Base-by-base conservation (phyloP, 257 asterid species). In the Solanum commersonii region DNA sequence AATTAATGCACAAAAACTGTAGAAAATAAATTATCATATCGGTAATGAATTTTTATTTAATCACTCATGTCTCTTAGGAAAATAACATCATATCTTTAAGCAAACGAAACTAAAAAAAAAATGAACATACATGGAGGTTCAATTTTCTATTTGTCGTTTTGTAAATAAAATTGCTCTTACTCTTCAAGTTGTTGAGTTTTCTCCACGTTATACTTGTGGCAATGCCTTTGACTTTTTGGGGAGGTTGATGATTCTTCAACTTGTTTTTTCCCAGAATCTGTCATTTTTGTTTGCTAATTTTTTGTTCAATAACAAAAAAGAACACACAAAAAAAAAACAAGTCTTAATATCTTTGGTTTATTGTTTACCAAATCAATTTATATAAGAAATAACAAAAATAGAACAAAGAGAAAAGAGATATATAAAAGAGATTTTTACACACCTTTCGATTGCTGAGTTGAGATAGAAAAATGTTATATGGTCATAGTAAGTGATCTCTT, bases 161-260 rank as follows among this genome's bases (percentile, higher is more conserved):
- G 23, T 52, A 35, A 82, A 85, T 86, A 76, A 88, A 87, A 34
- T 22, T 20, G 73, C 86, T 44, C 88, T 38, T 94, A 94, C 95
- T 87, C 93, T 92, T 95, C 95, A 22, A 95, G 98, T 33, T 88
- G 91, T 60, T 91, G 92, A 87, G 94, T 93, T 84, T 95, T 95
- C 76, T 93, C 92, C 15, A 91, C 31, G 13, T 95, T 88, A 83
- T 93, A 95, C 29, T 96, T 94, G 85, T 93, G 94, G 25, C 84
- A 91, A 18, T 87, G 92, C 90, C 90, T 95, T 91, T 90, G 91
- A 20, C 23, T 44, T 29, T 9, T 91, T 33, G 77, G 83, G 29
- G 93, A 73, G 86, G 86, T 88, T 76, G 90, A 90, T 12, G 83
- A 83, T 87, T 90, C 94, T 73, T 22, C 72, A 16, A 52, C 63